These are phyloP conservation scores for Eimeria acervulina DNA, from an alignment of 169 alveolate genomes.

Conservation along the genomic window DNA sequence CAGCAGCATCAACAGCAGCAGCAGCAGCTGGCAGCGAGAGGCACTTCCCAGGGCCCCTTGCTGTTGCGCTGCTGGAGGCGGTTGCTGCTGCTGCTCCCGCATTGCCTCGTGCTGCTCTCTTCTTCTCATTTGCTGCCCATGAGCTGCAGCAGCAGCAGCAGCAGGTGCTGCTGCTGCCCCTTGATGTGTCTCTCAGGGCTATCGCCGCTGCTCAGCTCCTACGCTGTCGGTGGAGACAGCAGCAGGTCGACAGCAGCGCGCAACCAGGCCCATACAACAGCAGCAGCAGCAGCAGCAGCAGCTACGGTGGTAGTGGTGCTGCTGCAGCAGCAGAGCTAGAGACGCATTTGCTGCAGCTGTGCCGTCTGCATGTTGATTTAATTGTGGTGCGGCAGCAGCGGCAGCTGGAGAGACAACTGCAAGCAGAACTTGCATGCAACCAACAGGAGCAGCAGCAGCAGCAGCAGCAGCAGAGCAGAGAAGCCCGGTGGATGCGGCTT, in stretches of 20 bases:
- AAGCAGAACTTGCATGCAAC: not conserved
- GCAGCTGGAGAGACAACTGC: slow-evolving; percentile 11
- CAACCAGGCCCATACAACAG: not conserved
- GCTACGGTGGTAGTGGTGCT: not conserved
- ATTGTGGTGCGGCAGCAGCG: slow-evolving; percentile 5
- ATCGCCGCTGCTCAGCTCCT: not conserved
- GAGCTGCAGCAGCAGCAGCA: no score
- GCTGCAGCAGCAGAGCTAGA: not conserved
- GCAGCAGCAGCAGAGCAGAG: slow-evolving; percentile 7
- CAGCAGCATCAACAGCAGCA: not conserved
- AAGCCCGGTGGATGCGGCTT: not conserved
- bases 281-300: not conserved
- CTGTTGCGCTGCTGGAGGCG: slow-evolving; percentile 29
- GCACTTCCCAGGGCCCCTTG: not conserved
- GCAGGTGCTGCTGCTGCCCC: slow-evolving; percentile 8
- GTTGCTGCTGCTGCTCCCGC: slow-evolving; percentile 38
- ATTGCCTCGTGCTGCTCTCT: not conserved
- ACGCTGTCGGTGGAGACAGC: not conserved
- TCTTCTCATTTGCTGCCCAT: not conserved
- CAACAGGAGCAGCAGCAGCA: not conserved
- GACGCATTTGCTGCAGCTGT: not conserved
- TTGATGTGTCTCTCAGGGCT: not conserved
- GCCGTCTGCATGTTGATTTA: not conserved
- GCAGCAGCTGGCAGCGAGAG: no score
- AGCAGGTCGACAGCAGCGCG: not conserved